A percentile compares a stretch with the other conserved stretches of the same genome.
phyloP scores from a whole-genome alignment of 768 basidiomycete species.

The Imleria badia region DNA sequence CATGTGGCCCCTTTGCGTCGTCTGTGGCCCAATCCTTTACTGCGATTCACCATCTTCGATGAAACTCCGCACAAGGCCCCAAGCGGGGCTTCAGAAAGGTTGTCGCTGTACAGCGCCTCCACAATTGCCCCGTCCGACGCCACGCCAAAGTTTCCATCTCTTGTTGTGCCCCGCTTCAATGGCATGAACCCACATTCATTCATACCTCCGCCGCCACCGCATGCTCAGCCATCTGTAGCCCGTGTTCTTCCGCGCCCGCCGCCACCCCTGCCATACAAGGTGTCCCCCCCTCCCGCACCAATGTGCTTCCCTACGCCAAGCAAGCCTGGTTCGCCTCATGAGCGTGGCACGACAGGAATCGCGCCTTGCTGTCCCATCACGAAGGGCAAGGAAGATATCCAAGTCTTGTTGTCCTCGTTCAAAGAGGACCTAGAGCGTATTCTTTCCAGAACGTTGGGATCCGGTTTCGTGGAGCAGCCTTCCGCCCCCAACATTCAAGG shows the following conservation, averaged over 20 bases:
- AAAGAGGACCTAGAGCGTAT: conserved; percentile 52
- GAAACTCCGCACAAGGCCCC: conserved; percentile 43
- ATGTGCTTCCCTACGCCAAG: background rate
- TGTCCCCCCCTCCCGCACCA: conserved; percentile 3
- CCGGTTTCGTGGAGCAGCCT: conserved; percentile 1
- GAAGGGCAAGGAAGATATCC: conserved; percentile 50
- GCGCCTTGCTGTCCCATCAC: conserved; percentile 43
- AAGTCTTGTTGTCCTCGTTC: conserved; percentile 48
- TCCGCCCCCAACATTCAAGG: background rate
- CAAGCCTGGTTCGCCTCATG: background rate
- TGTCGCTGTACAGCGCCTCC: conserved; percentile 3
- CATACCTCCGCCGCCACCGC: conserved; percentile 23
- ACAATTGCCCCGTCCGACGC: background rate
- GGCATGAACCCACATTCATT: background rate
- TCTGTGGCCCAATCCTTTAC: conserved; percentile 55
- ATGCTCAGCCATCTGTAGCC: conserved; percentile 15
- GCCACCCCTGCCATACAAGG: conserved; percentile 15
- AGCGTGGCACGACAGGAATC: background rate
- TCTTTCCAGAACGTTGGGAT: conserved; percentile 38
- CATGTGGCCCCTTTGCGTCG: conserved; percentile 51
- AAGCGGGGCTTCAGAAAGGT: background rate
- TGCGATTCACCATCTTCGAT: conserved; percentile 64
- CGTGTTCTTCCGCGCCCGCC: conserved; percentile 5
- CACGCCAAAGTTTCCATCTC: background rate
- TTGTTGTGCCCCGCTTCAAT: background rate